These are phyloP conservation scores for Trametes coccinea DNA, from an alignment of 768 basidiomycete species.

Conservation along the genomic window DNA sequence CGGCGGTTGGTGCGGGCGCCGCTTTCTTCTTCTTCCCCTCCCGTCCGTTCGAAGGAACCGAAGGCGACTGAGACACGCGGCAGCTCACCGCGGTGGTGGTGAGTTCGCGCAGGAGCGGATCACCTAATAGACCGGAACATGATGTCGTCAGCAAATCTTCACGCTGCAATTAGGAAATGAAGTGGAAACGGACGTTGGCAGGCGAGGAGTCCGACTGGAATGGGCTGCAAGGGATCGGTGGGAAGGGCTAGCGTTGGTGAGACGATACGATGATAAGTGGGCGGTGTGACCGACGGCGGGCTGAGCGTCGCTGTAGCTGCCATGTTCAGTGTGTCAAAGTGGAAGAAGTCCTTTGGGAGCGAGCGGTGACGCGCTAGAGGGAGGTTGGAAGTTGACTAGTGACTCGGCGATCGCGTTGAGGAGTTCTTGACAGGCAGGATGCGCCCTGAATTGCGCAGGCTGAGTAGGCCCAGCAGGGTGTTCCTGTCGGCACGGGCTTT, in stretches of 20 bases:
- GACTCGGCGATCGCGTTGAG: neutral
- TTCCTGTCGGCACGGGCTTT: conserved; percentile 1
- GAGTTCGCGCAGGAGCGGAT: conserved; percentile 65
- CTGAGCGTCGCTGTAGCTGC: conserved; percentile 34
- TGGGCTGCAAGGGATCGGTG: conserved; percentile 46
- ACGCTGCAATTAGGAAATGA: neutral
- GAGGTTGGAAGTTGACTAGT: neutral
- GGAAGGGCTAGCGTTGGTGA: conserved; percentile 59
- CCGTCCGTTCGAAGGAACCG: conserved; percentile 35
- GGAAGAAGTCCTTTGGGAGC: neutral
- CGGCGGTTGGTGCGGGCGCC: conserved; percentile 47
- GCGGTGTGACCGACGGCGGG: conserved; percentile 45
- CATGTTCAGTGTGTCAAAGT: conserved; percentile 32
- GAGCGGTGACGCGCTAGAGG: neutral
- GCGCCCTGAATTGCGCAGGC: neutral
- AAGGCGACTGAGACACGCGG: conserved; percentile 45
- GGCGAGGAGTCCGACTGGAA: conserved; percentile 76
- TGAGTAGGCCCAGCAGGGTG: neutral
- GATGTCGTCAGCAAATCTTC: conserved; percentile 3
- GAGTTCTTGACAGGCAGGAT: neutral
- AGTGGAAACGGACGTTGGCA: conserved; percentile 61
- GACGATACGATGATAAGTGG: conserved; percentile 65
- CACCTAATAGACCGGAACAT: conserved; percentile 43
- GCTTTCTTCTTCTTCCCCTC: conserved; percentile 53
- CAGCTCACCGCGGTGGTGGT: conserved; percentile 57